A percentile compares a stretch with the other conserved stretches of the same genome.
These are phyloP conservation scores for Tagetes patula DNA, from an alignment of 129 eudicot genomes.

Conservation along the genomic window DNA sequence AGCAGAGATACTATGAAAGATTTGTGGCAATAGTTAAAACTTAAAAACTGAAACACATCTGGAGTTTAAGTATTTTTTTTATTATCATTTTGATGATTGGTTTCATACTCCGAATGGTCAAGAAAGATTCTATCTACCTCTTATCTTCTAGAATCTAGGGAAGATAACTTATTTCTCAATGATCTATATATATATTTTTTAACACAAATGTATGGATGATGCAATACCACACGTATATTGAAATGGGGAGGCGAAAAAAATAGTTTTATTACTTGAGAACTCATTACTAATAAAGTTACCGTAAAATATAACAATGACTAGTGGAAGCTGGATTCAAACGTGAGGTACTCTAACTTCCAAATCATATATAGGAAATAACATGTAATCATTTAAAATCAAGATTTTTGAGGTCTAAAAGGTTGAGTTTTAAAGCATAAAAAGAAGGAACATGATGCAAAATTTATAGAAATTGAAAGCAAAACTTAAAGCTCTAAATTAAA, in stretches of 20 bases:
- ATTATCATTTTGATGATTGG: slow-evolving; percentile 43
- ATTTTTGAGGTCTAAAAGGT: background rate
- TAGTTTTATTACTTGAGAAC: background rate
- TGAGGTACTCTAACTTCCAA: too few species aligned
- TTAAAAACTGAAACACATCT: slow-evolving; percentile 28
- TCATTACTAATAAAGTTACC: too few species aligned
- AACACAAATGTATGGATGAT: slow-evolving; percentile 28
- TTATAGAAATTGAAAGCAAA: slow-evolving; percentile 48
- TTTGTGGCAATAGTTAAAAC: slow-evolving; percentile 39
- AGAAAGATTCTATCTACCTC: slow-evolving; percentile 33
- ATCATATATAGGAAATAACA: too few species aligned
- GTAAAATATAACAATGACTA: too few species aligned
- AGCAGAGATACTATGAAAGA: slow-evolving; percentile 56
- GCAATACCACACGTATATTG: slow-evolving; percentile 34
- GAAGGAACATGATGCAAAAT: slow-evolving; percentile 65
- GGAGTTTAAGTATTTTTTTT: slow-evolving; percentile 40
- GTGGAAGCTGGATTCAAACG: too few species aligned
- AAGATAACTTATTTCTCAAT: slow-evolving; percentile 26
- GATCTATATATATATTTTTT: slow-evolving; percentile 5
- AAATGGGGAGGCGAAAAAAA: slow-evolving; percentile 10
- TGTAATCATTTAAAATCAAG: background rate
- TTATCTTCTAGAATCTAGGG: slow-evolving; percentile 49
- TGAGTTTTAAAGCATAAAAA: background rate
- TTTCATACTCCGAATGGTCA: slow-evolving; percentile 39
- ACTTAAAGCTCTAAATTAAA: slow-evolving; percentile 42